phyloP scores from a whole-genome alignment of 805 yeast species.

The Metschnikowia koreensis region DNA sequence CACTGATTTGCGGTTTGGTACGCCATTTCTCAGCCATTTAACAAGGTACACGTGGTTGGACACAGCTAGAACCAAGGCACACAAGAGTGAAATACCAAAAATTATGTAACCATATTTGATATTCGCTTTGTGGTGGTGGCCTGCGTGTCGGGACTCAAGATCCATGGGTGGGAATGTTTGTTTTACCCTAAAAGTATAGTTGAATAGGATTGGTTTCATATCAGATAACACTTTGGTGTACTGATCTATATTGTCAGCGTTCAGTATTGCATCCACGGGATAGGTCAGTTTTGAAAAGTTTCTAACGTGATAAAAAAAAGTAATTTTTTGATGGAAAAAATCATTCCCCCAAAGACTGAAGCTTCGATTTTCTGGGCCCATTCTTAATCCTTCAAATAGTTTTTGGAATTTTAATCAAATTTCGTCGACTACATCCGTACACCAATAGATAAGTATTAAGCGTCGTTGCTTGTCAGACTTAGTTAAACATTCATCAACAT shows the following conservation, averaged over 20 bases:
- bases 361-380: no score
- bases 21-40: constrained; percentile 39
- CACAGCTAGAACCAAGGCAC: constrained; percentile 34
- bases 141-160: constrained; percentile 44
- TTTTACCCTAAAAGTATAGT: neutral
- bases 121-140: constrained; percentile 52
- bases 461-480: neutral
- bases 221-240: neutral
- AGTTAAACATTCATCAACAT: constrained; percentile 31
- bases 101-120: constrained; percentile 59
- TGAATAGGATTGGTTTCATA: neutral
- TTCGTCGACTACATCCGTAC: constrained; percentile 1
- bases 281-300: no score
- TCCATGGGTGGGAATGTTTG: no score
- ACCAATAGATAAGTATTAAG: neutral
- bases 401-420: no score
- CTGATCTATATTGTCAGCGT: neutral
- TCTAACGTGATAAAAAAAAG: no score
- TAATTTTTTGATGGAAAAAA: no score
- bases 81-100: constrained; percentile 40
- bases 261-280: neutral
- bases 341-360: no score
- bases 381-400: no score
- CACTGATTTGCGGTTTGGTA: constrained; percentile 24
- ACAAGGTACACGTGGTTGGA: constrained; percentile 31